phyloP scores from a whole-genome alignment of 805 yeast genomes.

The Maudiozyma saulgeensis region DNA sequence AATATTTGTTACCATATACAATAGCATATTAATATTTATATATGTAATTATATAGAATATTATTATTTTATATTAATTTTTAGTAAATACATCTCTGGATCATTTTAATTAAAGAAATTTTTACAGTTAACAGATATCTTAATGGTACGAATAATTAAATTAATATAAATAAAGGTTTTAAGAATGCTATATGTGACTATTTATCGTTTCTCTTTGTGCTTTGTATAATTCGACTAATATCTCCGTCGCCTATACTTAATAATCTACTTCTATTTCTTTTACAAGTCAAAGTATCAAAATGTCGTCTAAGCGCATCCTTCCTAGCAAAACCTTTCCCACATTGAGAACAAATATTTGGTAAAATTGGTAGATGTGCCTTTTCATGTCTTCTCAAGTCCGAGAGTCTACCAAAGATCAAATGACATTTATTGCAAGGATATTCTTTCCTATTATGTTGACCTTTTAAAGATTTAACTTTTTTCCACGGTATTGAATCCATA shows the following conservation, averaged over 20 bases:
- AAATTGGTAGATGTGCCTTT: constrained; percentile 56
- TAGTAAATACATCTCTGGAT: no score
- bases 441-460: constrained; percentile 9
- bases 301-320: constrained; percentile 71
- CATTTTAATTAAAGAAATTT: no score
- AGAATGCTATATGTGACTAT: not conserved
- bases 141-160: no score
- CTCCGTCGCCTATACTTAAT: constrained; percentile 21
- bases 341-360: constrained; percentile 63
- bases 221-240: constrained; percentile 21
- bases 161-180: not conserved
- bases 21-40: not conserved
- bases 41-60: not conserved
- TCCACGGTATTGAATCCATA: not conserved
- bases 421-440: constrained; percentile 49
- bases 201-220: constrained; percentile 1
- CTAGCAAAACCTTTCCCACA: constrained; percentile 80
- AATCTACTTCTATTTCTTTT: constrained; percentile 54
- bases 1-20: not conserved
- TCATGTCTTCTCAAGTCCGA: constrained; percentile 67
- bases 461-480: not conserved
- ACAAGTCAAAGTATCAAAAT: constrained; percentile 65
- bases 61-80: not conserved
- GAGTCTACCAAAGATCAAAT: constrained; percentile 53
- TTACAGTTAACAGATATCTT: no score